These are phyloP conservation scores for Meredithiella fracta DNA, from an alignment of 2,329 filamentous ascomycete species.

Conservation along the genomic window DNA sequence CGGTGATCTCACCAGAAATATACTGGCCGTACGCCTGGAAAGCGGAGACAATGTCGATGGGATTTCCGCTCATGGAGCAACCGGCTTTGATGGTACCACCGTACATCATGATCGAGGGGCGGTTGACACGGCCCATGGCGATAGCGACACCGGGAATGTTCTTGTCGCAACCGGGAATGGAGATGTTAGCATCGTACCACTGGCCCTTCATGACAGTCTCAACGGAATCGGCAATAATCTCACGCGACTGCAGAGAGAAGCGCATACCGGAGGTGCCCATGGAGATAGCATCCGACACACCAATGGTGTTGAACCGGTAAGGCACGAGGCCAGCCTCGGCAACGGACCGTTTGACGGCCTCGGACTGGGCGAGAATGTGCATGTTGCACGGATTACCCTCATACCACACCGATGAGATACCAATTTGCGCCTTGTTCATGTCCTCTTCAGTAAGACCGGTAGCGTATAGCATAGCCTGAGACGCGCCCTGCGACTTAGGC, in stretches of 20 bases:
- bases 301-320: conserved; percentile 98
- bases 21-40: conserved; percentile 62
- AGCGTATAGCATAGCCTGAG: conserved; percentile 96
- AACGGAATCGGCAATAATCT: conserved; percentile 87
- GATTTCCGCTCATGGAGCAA: conserved; percentile 87
- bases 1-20: conserved; percentile 57
- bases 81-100: conserved; percentile 80
- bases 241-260: conserved; percentile 76
- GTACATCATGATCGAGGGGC: conserved; percentile 89
- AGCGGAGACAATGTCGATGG: conserved; percentile 71
- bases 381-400: conserved; percentile 98
- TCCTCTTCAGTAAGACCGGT: conserved; percentile 74
- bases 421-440: conserved; percentile 92
- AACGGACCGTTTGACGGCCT: conserved; percentile 48
- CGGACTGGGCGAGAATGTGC: conserved; percentile 84
- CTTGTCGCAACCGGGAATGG: conserved; percentile 90
- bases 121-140: conserved; percentile 79
- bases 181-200: conserved; percentile 82
- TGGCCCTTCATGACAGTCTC: conserved; percentile 88
- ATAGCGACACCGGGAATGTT: conserved; percentile 93
- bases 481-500: conserved; percentile 94
- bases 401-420: conserved; percentile 97
- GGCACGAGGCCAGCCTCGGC: conserved; percentile 62
- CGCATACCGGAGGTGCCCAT: conserved; percentile 95
- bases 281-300: conserved; percentile 91